Percentiles rank a stretch among this genome's conserved stretches.
Evolutionary conservation across 352 stramenopile genomes (phyloP).

Genomic region (Albugo candida): DNA sequence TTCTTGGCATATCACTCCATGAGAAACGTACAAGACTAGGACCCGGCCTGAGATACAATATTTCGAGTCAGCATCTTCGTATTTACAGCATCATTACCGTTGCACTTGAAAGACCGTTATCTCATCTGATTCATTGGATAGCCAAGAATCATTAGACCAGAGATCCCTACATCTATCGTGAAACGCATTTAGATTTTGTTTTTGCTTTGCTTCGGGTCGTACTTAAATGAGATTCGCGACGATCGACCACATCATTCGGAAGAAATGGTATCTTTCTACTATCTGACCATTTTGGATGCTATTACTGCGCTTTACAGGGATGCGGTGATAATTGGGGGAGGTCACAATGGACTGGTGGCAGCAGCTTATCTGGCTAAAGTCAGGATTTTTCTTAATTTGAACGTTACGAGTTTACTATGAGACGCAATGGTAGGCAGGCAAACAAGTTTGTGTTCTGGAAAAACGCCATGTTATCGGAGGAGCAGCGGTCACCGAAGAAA

Average conservation of each 20-base stretch:
- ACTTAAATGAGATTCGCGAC: neutral
- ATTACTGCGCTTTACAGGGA: constrained; percentile 20
- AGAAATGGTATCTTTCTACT: constrained; percentile 17
- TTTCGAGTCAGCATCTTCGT: no score
- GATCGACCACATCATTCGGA: constrained; percentile 9
- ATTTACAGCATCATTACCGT: no score
- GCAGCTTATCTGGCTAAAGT: constrained; percentile 80
- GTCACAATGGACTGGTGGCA: constrained; percentile 79
- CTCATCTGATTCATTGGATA: no score
- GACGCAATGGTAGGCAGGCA: constrained; percentile 23
- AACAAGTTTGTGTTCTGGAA: constrained; percentile 77
- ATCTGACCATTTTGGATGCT: neutral
- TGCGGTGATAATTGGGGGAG: constrained; percentile 74
- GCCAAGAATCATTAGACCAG: no score
- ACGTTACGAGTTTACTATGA: neutral
- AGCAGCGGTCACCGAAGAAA: constrained; percentile 80
- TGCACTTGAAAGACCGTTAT: no score
- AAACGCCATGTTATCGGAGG: constrained; percentile 73
- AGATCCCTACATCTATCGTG: no score
- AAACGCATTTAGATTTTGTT: no score
- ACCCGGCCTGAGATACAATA: no score
- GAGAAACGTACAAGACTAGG: no score
- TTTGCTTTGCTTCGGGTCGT: no score
- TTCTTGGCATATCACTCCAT: no score
- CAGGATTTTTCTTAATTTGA: neutral